A percentile compares a stretch with the other conserved stretches of the same genome.
phyloP scores from a whole-genome alignment of 176 grass and related monocot genomes.

The Microstegium vimineum region DNA sequence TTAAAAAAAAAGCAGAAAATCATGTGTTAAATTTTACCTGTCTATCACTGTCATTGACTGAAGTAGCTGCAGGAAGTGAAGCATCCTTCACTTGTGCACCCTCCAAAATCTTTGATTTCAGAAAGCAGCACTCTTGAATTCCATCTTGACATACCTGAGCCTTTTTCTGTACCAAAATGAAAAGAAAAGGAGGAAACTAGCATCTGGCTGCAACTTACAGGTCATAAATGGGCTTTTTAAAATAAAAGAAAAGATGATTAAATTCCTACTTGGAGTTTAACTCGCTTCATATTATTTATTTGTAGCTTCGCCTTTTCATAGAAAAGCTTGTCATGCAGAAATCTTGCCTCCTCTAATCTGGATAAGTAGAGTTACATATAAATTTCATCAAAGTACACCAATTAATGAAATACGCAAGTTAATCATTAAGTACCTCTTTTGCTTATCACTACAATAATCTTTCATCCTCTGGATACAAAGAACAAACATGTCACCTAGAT shows the following conservation, averaged over 20 bases:
- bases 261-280: constrained; percentile 57
- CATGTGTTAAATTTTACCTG: constrained; percentile 26
- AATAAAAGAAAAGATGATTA: constrained; percentile 7
- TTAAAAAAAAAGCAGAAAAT: background rate
- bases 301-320: constrained; percentile 67
- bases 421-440: constrained; percentile 51
- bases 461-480: constrained; percentile 55
- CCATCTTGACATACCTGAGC: constrained; percentile 34
- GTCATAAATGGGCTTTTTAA: background rate
- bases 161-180: constrained; percentile 54
- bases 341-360: constrained; percentile 62
- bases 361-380: constrained; percentile 3
- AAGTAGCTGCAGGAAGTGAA: constrained; percentile 19
- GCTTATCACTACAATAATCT: constrained; percentile 34
- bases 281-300: constrained; percentile 66
- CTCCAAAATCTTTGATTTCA: constrained; percentile 69
- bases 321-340: constrained; percentile 64
- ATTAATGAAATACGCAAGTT: background rate
- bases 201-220: constrained; percentile 20
- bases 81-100: constrained; percentile 30
- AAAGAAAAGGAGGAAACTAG: constrained; percentile 16
- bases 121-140: constrained; percentile 49
- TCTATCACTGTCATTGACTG: constrained; percentile 19
- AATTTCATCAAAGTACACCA: background rate
- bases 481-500: constrained; percentile 25